Percentiles rank a stretch among this genome's conserved stretches.
Evolutionary conservation across 2,329 filamentous ascomycete species (phyloP).

Genomic region (Colletotrichum neosansevieriae): DNA sequence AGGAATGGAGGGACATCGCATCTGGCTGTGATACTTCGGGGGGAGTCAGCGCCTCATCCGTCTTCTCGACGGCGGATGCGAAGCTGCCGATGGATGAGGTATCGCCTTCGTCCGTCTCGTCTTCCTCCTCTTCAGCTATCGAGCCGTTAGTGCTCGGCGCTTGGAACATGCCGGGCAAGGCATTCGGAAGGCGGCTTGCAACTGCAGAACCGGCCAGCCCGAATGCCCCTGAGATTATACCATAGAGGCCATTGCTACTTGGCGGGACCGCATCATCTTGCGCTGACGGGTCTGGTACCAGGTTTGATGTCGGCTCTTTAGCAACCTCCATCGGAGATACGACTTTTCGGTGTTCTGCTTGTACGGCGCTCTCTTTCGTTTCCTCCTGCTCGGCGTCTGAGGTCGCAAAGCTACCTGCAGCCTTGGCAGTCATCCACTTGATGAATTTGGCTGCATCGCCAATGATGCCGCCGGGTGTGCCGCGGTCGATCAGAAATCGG

Average conservation of each 20-base stretch:
- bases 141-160: constrained; percentile 45
- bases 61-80: constrained; percentile 59
- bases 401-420: constrained; percentile 50
- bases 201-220: constrained; percentile 63
- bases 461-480: constrained; percentile 84
- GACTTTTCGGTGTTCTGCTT: constrained; percentile 47
- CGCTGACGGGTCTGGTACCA: constrained; percentile 40
- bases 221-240: constrained; percentile 66
- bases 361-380: constrained; percentile 43
- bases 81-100: constrained; percentile 62
- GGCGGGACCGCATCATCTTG: constrained; percentile 49
- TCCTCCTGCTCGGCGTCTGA: constrained; percentile 33
- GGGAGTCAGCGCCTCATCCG: constrained; percentile 42
- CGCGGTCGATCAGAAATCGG: constrained; percentile 90
- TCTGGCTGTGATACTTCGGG: constrained; percentile 38
- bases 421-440: constrained; percentile 72
- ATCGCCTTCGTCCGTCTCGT: constrained; percentile 52
- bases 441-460: constrained; percentile 84
- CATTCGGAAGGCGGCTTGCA: constrained; percentile 52
- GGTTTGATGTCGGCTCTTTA: constrained; percentile 50
- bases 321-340: constrained; percentile 45
- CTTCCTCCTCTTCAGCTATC: constrained; percentile 47
- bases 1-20: constrained; percentile 48
- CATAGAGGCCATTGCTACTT: constrained; percentile 63
- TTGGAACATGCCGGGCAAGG: constrained; percentile 46